phyloP scores from a whole-genome alignment of 2,329 filamentous ascomycete genomes.

The Didymella glomerata region DNA sequence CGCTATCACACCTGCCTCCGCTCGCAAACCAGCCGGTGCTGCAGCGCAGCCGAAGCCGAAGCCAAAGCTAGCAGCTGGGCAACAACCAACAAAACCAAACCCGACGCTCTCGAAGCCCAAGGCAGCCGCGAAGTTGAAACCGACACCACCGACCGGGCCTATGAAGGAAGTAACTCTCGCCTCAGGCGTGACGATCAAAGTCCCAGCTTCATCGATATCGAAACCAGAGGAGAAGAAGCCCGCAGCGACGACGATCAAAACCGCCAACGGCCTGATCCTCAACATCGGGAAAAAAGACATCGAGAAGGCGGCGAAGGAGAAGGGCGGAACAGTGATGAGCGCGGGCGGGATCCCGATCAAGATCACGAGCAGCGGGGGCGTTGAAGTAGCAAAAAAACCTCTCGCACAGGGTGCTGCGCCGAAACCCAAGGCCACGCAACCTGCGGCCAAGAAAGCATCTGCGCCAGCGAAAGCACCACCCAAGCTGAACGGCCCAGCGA shows the following conservation, averaged over 20 bases:
- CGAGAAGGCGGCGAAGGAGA: conserved; percentile 43
- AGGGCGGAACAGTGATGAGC: conserved; percentile 39
- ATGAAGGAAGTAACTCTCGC: conserved; percentile 44
- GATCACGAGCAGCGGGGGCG: conserved; percentile 38
- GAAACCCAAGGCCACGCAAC: background rate
- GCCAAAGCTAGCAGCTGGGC: conserved; percentile 21
- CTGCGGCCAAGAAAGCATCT: conserved; percentile 19
- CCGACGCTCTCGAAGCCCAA: conserved; percentile 7
- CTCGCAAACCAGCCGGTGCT: conserved; percentile 24
- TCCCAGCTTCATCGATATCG: conserved; percentile 41
- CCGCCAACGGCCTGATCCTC: conserved; percentile 42
- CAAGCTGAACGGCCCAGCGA: conserved; percentile 4
- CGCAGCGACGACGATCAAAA: conserved; percentile 35
- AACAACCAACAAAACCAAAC: conserved; percentile 22
- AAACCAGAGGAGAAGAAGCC: conserved; percentile 40
- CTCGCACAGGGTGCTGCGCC: conserved; percentile 5
- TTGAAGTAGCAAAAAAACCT: conserved; percentile 30
- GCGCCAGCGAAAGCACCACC: conserved; percentile 11
- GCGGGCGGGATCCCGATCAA: conserved; percentile 46
- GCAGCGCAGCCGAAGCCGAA: background rate
- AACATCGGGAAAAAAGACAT: conserved; percentile 45
- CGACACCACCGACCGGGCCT: conserved; percentile 29
- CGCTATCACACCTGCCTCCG: conserved; percentile 26
- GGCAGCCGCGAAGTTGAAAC: conserved; percentile 18
- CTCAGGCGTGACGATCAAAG: conserved; percentile 47